These are phyloP conservation scores for Neurospora pannonica DNA, from an alignment of 495 filamentous ascomycete genomes.

Conservation along the genomic window DNA sequence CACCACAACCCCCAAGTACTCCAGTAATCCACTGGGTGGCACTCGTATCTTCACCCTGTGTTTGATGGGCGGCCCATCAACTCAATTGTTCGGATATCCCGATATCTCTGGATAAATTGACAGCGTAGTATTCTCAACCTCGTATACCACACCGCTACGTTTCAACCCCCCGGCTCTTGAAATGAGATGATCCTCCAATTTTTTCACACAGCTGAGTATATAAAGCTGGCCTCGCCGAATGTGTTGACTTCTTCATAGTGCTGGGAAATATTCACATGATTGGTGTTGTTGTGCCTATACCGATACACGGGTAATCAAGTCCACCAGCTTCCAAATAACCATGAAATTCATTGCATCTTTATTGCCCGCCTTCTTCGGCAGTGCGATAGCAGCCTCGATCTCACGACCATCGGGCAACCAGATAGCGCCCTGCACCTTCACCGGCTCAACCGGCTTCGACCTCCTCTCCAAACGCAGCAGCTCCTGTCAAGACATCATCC, in stretches of 20 bases:
- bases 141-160: neutral
- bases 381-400: neutral
- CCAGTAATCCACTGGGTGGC: neutral
- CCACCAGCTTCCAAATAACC: neutral
- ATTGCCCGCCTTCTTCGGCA: neutral
- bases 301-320: neutral
- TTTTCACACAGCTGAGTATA: neutral
- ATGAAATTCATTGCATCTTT: neutral
- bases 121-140: neutral
- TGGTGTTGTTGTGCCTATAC: neutral
- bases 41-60: neutral
- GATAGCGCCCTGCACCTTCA: neutral
- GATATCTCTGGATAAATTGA: neutral
- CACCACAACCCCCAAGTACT: too few relatives aligned
- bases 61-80: neutral
- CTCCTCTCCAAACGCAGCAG: neutral
- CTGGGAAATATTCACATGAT: neutral
- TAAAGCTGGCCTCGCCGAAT: neutral
- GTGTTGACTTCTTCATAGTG: neutral
- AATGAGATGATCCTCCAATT: neutral
- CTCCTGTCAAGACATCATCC: constrained; percentile 4
- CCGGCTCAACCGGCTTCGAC: constrained; percentile 1
- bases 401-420: neutral
- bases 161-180: neutral
- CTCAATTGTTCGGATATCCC: neutral